These are phyloP conservation scores for Trichothecium sympodiale DNA, from an alignment of 2,329 filamentous ascomycete genomes.

Conservation along the genomic window DNA sequence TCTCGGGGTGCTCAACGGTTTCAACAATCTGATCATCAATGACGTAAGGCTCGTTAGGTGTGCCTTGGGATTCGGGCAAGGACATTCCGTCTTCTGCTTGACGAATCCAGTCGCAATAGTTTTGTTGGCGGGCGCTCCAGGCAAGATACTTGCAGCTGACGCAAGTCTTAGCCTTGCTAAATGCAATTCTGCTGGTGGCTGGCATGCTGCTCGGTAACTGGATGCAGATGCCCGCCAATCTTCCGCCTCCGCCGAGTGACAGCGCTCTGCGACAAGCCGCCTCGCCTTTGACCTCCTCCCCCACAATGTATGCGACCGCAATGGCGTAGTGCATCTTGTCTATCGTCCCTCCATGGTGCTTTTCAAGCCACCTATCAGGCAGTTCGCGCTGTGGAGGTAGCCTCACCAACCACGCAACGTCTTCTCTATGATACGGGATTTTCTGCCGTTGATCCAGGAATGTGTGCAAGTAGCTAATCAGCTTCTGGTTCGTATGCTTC, in stretches of 20 bases:
- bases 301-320: conserved; percentile 20
- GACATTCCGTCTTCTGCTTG: neutral
- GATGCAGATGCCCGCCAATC: conserved; percentile 17
- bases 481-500: neutral
- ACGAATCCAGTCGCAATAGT: conserved; percentile 14
- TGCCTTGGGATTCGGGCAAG: neutral
- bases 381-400: conserved; percentile 14
- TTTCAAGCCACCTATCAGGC: conserved; percentile 13
- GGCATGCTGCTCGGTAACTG: conserved; percentile 12
- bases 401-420: conserved; percentile 8
- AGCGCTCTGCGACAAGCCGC: conserved; percentile 7
- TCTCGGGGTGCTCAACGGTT: neutral
- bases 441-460: conserved; percentile 11
- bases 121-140: conserved; percentile 12
- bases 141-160: conserved; percentile 19
- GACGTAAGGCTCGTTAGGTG: no score
- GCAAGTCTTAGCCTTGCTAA: conserved; percentile 13
- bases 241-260: conserved; percentile 7
- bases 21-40: no score
- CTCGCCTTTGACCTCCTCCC: conserved; percentile 12
- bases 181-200: conserved; percentile 7
- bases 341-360: conserved; percentile 11
- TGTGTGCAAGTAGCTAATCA: conserved; percentile 11
- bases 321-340: conserved; percentile 14
- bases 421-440: conserved; percentile 4